These are phyloP conservation scores for Venturia pyrina DNA, from an alignment of 2,329 filamentous ascomycete species.

Conservation along the genomic window DNA sequence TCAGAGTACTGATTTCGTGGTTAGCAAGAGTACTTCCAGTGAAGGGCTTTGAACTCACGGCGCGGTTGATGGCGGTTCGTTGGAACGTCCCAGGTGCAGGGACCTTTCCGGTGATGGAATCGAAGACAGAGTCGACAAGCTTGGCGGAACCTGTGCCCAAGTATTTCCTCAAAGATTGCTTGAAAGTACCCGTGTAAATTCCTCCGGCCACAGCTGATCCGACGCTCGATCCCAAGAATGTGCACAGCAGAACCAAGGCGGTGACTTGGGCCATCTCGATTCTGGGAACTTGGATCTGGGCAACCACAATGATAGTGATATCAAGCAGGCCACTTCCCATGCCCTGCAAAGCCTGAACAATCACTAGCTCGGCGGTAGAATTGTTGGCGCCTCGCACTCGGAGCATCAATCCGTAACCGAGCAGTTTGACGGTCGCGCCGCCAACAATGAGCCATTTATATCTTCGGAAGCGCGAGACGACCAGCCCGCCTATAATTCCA, in stretches of 20 bases:
- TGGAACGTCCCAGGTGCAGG: conserved; percentile 33
- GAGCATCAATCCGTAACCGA: conserved; percentile 44
- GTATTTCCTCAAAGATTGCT: conserved; percentile 25
- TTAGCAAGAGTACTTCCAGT: background rate
- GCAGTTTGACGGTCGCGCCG: conserved; percentile 32
- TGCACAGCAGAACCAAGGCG: conserved; percentile 33
- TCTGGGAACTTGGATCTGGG: conserved; percentile 37
- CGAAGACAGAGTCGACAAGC: conserved; percentile 30
- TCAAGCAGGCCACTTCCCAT: conserved; percentile 38
- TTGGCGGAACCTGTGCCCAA: conserved; percentile 25
- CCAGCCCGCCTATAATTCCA: conserved; percentile 30
- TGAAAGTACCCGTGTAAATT: conserved; percentile 41
- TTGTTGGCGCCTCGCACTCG: conserved; percentile 35
- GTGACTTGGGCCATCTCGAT: conserved; percentile 39
- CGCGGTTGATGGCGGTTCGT: conserved; percentile 32
- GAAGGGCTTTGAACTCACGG: conserved; percentile 20
- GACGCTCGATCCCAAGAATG: conserved; percentile 31
- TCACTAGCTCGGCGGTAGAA: conserved; percentile 35
- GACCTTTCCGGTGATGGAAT: conserved; percentile 34
- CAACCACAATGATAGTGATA: conserved; percentile 33
- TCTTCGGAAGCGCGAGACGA: background rate
- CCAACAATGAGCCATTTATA: conserved; percentile 39
- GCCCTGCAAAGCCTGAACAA: conserved; percentile 40
- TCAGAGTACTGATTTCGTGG: background rate
- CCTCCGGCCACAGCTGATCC: conserved; percentile 36